Percentiles rank a stretch among this genome's conserved stretches.
Evolutionary conservation across 176 grass and related monocot species (phyloP).

Genomic region (Themeda triandra): DNA sequence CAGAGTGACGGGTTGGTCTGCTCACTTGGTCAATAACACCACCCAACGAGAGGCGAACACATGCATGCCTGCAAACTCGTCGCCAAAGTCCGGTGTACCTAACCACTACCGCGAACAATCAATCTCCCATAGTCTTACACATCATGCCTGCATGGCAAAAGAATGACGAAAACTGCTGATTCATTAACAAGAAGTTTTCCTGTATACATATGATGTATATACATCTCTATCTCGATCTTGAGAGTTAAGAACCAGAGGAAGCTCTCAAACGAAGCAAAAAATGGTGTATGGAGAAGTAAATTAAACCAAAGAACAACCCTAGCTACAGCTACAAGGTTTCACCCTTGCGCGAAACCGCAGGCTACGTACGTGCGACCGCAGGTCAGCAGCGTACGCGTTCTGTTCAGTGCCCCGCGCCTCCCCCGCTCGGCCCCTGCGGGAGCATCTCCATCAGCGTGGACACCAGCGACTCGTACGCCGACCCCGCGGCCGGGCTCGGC

Average conservation of each 20-base stretch:
- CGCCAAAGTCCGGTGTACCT: not conserved
- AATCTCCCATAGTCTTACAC: not conserved
- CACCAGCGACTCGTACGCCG: conserved; percentile 22
- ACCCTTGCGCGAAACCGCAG: not conserved
- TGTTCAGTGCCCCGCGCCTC: conserved; percentile 45
- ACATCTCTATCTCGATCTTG: not conserved
- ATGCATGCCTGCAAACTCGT: not conserved
- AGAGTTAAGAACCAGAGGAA: not conserved
- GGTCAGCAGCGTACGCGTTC: not conserved
- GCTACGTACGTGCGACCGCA: too few relatives aligned
- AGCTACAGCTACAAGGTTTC: not conserved
- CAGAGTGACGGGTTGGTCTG: not conserved
- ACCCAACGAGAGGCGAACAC: not conserved
- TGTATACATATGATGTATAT: not conserved
- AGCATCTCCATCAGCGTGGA: conserved; percentile 48
- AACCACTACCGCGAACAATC: not conserved
- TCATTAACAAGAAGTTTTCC: not conserved
- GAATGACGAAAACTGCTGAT: too few relatives aligned
- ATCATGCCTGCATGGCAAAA: not conserved
- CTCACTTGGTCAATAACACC: not conserved
- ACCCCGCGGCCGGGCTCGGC: conserved; percentile 27
- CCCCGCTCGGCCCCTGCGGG: conserved; percentile 24
- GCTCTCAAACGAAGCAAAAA: not conserved
- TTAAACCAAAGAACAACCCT: not conserved
- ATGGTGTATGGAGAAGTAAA: not conserved